These are phyloP conservation scores for Eleusine coracana DNA, from an alignment of 176 grass and related monocot species.

Conservation along the genomic window DNA sequence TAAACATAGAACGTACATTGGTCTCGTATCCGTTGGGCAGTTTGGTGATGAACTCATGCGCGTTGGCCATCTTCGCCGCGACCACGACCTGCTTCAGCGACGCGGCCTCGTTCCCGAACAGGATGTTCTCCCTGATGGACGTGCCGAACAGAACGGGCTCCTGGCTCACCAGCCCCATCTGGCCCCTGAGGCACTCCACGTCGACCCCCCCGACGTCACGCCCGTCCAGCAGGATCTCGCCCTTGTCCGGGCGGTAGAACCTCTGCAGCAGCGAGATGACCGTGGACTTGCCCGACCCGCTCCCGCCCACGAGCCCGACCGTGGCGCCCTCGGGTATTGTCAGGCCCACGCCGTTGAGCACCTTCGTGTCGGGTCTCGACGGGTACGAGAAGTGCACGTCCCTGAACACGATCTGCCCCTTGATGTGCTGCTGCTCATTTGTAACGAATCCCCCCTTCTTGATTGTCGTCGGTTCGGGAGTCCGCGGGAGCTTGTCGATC, in stretches of 20 bases:
- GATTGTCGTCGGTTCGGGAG: not conserved
- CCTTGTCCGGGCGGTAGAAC: constrained; percentile 48
- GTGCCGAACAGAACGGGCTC: constrained; percentile 62
- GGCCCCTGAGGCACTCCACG: constrained; percentile 51
- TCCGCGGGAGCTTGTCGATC: constrained; percentile 36
- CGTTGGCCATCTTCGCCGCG: constrained; percentile 60
- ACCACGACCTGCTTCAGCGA: constrained; percentile 53
- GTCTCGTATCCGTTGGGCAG: constrained; percentile 62
- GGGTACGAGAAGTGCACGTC: constrained; percentile 60
- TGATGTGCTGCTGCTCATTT: not conserved
- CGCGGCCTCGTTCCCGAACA: constrained; percentile 57
- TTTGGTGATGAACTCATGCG: constrained; percentile 61
- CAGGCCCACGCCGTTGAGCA: constrained; percentile 54
- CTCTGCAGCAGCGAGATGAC: constrained; percentile 61
- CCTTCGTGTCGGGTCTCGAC: constrained; percentile 44
- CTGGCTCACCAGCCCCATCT: constrained; percentile 69
- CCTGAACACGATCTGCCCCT: constrained; percentile 45
- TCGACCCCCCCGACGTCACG: constrained; percentile 44
- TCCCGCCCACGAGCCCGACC: constrained; percentile 58
- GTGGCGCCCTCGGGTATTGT: constrained; percentile 41
- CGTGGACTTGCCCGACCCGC: constrained; percentile 61
- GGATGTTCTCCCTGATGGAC: constrained; percentile 60
- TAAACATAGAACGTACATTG: constrained; percentile 19
- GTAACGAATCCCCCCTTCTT: constrained; percentile 45
- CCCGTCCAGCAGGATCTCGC: constrained; percentile 54